Base-by-base conservation (phyloP, 2,329 filamentous ascomycete genomes). In the Catunica adiposa region DNA sequence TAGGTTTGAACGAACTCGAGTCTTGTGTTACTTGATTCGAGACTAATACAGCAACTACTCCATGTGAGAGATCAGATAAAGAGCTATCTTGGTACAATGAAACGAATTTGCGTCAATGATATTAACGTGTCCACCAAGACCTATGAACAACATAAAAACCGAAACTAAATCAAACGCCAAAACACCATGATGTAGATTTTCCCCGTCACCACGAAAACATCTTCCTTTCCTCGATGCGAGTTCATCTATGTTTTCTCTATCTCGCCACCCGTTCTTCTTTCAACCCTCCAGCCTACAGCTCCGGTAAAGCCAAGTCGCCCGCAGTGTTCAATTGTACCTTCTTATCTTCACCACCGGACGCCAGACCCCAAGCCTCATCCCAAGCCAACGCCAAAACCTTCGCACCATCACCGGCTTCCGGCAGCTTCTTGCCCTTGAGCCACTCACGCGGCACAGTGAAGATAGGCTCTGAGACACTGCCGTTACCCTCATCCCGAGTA, bases 261-360 rank as follows among this genome's bases (percentile, higher is more conserved):
- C 20, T 38, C 48, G 7, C 3, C 50, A 9, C 20, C 31, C n/a
- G 4, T 6, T 22, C 38, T 23, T 40, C 29, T 52, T 26, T 23
- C 9, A 20, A 22, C 17, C 40, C 51, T 25, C 7, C 20, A 14
- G 17, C 47, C 53, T 56, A 23, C 37, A 54, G 15, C 48, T 46
- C 38, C 57, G 22, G 51, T 40, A 53, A 42, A 14, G 56, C 53
- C 22, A 58, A 34, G 31, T 57, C 59, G 15, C 58, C 53, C 40
- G 44, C 42, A n/a, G 51, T 38, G 42, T 98, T 96, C 59, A 98
- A 81, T 73, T 98, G 92, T 63, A 98, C 82, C 71, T 80, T 82
- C 72, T 92, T 95, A 66, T 98, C 92, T 75, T 97, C 89, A 15
- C 90, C 89, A 46, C 75, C 89, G 64, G 86, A 94, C 47, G 96